Percentiles rank a stretch among this genome's conserved stretches.
These are phyloP conservation scores for Volvox carteri DNA, from an alignment of 163 green algal species.

Conservation along the genomic window DNA sequence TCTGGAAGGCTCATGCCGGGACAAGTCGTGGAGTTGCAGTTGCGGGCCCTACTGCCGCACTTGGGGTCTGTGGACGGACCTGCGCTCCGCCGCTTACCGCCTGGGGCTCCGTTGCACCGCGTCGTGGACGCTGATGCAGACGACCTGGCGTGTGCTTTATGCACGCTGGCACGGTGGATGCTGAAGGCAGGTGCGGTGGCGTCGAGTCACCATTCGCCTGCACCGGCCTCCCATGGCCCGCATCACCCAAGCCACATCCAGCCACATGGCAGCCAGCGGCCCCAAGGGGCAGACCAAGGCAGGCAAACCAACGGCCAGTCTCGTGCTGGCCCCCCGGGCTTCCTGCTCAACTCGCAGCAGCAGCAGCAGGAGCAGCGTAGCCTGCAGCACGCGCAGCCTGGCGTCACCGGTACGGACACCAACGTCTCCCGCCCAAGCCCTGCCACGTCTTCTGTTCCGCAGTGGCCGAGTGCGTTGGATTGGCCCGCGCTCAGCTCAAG, in stretches of 20 bases:
- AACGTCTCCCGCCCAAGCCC: not conserved
- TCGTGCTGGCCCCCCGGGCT: not conserved
- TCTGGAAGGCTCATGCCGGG: not conserved
- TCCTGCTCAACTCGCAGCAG: too few relatives aligned
- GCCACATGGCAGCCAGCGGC: not conserved
- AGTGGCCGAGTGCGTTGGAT: not conserved
- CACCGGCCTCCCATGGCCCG: not conserved
- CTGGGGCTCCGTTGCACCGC: not conserved
- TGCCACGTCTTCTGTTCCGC: too few relatives aligned
- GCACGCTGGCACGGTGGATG: conserved; percentile 48
- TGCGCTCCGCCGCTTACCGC: not conserved
- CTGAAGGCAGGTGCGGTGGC: not conserved
- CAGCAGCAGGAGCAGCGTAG: not conserved
- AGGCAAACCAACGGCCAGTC: not conserved
- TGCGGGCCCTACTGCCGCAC: conserved; percentile 29
- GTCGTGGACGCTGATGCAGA: not conserved
- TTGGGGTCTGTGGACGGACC: not conserved
- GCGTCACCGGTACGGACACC: not conserved
- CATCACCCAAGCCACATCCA: not conserved
- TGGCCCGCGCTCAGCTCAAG: not conserved
- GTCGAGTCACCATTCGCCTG: not conserved
- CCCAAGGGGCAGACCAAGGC: not conserved
- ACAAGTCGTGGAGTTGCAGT: conserved; percentile 33
- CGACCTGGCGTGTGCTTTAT: conserved; percentile 38
- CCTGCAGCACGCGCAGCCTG: not conserved